Percentiles rank a stretch among this genome's conserved stretches.
These are phyloP conservation scores for Saccharomycopsis fermentans DNA, from an alignment of 805 yeast species.

Conservation along the genomic window DNA sequence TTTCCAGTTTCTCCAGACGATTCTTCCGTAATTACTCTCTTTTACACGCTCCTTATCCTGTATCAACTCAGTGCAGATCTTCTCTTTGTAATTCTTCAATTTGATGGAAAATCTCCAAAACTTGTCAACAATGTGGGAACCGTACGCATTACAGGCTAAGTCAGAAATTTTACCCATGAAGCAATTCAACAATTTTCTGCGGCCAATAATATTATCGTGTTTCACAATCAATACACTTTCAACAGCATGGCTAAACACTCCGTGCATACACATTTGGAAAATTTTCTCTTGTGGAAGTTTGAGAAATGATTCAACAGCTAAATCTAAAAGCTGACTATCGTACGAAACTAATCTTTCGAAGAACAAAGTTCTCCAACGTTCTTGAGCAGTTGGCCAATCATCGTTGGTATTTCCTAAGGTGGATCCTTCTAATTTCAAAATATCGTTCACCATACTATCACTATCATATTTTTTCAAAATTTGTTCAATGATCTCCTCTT, in stretches of 20 bases:
- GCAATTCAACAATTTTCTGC: conserved; percentile 61
- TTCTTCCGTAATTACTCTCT: conserved; percentile 76
- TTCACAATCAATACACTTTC: conserved; percentile 51
- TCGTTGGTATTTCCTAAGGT: conserved; percentile 74
- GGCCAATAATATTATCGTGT: conserved; percentile 39
- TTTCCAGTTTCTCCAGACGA: conserved; percentile 93
- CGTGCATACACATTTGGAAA: conserved; percentile 71
- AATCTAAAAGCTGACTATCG: conserved; percentile 48
- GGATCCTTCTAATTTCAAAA: conserved; percentile 53
- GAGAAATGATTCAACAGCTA: conserved; percentile 51
- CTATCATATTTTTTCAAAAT: conserved; percentile 34
- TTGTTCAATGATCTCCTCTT: conserved; percentile 46
- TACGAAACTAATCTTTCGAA: conserved; percentile 63
- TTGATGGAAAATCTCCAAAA: conserved; percentile 72
- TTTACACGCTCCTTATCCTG: conserved; percentile 59
- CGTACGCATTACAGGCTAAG: conserved; percentile 76
- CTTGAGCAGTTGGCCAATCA: conserved; percentile 91
- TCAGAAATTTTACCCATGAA: conserved; percentile 46
- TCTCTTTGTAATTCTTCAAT: conserved; percentile 76
- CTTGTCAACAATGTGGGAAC: conserved; percentile 82
- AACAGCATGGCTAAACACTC: conserved; percentile 83
- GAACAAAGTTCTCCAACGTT: conserved; percentile 68
- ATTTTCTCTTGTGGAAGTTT: conserved; percentile 51
- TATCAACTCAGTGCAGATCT: conserved; percentile 61
- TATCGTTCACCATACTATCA: conserved; percentile 41